phyloP scores from a whole-genome alignment of 2,329 filamentous ascomycete genomes.

The Fusarium sp. region DNA sequence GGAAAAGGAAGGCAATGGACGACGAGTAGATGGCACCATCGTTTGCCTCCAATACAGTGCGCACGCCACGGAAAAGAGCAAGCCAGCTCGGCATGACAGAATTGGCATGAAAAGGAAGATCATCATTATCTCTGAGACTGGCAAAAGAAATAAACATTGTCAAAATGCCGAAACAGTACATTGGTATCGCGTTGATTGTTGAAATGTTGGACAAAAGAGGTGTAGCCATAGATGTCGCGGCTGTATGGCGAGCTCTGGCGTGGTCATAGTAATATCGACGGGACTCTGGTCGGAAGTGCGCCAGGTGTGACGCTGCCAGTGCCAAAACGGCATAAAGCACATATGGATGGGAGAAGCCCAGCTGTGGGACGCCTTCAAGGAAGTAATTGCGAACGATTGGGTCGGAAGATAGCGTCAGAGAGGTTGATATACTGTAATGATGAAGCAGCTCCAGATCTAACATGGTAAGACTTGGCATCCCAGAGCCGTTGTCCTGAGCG shows the following conservation, averaged over 20 bases:
- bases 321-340: not conserved
- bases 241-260: not conserved
- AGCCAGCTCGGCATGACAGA: not conserved
- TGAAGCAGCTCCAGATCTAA: slow-evolving; percentile 1
- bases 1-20: not conserved
- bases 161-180: not conserved
- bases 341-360: not conserved
- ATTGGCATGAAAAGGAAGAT: not conserved
- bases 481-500: not conserved
- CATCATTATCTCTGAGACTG: not conserved
- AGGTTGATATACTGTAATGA: slow-evolving; percentile 1
- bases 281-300: not conserved
- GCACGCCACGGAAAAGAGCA: not conserved
- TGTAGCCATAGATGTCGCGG: not conserved
- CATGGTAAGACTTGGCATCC: not conserved
- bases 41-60: not conserved
- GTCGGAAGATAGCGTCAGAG: not conserved
- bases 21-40: not conserved
- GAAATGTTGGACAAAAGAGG: not conserved
- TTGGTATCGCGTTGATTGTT: not conserved
- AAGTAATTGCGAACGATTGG: not conserved
- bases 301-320: not conserved
- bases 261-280: not conserved
- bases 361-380: not conserved
- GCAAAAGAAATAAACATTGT: slow-evolving; percentile 1